Evolutionary conservation across 208 protist species (phyloP), one percentile per base, ranked within the genome.

Genomic region (Strigomonas galati): DNA sequence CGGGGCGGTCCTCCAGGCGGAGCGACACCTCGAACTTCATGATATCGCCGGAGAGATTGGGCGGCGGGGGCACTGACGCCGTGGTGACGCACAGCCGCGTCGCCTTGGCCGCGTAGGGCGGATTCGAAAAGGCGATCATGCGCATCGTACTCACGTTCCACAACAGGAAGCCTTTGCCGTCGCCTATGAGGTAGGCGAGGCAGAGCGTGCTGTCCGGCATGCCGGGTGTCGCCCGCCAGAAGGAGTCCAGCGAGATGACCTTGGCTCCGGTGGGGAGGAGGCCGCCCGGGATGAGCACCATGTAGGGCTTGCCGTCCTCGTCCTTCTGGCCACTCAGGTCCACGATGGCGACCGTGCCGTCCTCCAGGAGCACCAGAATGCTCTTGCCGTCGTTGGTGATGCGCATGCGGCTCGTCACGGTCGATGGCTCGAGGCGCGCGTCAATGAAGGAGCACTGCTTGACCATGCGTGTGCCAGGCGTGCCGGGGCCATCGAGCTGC

Each of bases 71-170:
- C 51, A 75, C 67, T 43, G 68, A 59, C 21, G 83, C 77, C 24
- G 67, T 71, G 4, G 73, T 74, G 24, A 85, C 72, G 62, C 64
- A 73, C 24, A 89, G 72, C 43, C 70, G 67, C 53, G 63, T 72
- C 27, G 83, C 83, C 7, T 58, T 35, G 12, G 51, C 35, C 27
- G 72, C 69, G 48, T 78, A 89, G 40, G 70, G 60, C 15, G 79
- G 77, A 23, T 76, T 65, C 27, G 66, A 57, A 60, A 84, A 85
- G 49, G 72, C 56, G 57, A 82, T 62, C 70, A 89, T 82, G 32
- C 79, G 79, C 85, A 91, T 91, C 31, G 66, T 64, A 57, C 73
- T 79, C 55, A 94, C 74, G 67, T 90, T 82, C 79, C 82, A 91
- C 62, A 94, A 40, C 15, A 92, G 63, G 35, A 94, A 76, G 14